These are phyloP conservation scores for Eimeria zaria DNA, from an alignment of 169 alveolate species.

Conservation along the genomic window DNA sequence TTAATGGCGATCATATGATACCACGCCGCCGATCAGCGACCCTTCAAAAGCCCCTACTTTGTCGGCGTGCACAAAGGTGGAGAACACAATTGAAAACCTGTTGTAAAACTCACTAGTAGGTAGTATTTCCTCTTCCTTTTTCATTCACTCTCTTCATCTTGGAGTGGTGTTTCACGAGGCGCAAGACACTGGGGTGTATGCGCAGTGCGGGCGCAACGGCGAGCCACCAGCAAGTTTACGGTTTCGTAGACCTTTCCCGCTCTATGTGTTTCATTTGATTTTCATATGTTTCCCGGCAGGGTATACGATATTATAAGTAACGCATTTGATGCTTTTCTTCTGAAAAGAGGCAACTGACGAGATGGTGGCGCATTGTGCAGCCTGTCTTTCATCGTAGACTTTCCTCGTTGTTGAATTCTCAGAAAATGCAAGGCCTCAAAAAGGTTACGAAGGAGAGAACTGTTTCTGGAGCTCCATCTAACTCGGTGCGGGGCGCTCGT, in stretches of 20 bases:
- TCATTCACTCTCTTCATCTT: not conserved
- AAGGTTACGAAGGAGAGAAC: slow-evolving; percentile 15
- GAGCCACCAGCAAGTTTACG: not conserved
- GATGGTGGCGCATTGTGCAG: not conserved
- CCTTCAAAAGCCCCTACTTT: not conserved
- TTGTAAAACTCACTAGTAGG: no score
- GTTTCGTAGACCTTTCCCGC: not conserved
- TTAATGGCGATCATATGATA: not conserved
- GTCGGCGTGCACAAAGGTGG: not conserved
- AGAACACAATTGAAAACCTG: not conserved
- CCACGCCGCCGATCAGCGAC: not conserved
- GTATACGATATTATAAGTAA: not conserved
- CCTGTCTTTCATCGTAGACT: not conserved
- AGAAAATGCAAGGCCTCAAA: slow-evolving; percentile 68
- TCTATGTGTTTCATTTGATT: not conserved
- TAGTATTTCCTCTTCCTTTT: not conserved
- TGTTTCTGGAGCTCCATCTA: not conserved
- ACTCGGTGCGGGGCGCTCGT: slow-evolving; percentile 30
- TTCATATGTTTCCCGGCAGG: not conserved
- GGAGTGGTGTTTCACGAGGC: not conserved
- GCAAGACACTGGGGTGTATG: slow-evolving; percentile 2
- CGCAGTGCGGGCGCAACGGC: not conserved
- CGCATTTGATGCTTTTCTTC: not conserved
- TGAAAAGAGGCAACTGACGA: not conserved
- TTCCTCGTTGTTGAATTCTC: not conserved